Conservation (phyloP, 768 basidiomycete species). For the Mycena latifolia region DNA sequence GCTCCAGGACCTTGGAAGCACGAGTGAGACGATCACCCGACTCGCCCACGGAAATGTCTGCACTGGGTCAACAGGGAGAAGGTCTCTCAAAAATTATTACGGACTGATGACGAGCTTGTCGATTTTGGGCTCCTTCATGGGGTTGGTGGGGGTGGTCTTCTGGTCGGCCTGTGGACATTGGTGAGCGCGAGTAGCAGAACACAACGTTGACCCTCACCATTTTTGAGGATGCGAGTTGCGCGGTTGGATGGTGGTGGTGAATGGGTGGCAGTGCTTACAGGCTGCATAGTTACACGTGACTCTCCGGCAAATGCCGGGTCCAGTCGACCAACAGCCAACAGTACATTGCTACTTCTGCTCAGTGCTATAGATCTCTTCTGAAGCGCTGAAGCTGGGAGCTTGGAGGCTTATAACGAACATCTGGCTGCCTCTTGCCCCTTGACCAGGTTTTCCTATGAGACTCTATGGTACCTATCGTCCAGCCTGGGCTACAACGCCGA, state of each 20-base stretch:
- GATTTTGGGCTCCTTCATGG: conserved; percentile 96
- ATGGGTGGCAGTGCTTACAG: not conserved
- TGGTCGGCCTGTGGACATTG: conserved; percentile 77
- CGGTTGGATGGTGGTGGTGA: not conserved
- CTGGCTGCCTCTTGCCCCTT: too few relatives aligned
- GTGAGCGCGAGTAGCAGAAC: not conserved
- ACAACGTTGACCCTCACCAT: conserved; percentile 26
- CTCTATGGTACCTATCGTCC: too few relatives aligned
- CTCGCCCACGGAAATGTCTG: conserved; percentile 99
- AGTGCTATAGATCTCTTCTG: too few relatives aligned
- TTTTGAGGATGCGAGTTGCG: conserved; percentile 17
- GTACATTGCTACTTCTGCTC: too few relatives aligned
- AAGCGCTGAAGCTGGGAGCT: too few relatives aligned
- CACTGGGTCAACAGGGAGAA: conserved; percentile 27
- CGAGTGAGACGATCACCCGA: conserved; percentile 99
- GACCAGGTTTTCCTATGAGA: too few relatives aligned
- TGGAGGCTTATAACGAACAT: too few relatives aligned
- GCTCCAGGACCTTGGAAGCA: conserved; percentile 99
- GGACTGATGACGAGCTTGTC: conserved; percentile 99
- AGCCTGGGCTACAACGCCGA: too few relatives aligned
- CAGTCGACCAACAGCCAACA: too few relatives aligned
- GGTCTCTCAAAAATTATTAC: conserved; percentile 42
- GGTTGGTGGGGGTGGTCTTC: conserved; percentile 90
- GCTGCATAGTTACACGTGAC: not conserved
- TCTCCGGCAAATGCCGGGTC: too few relatives aligned